phyloP scores from a whole-genome alignment of 208 protist species.

The Novymonas esmeraldas region DNA sequence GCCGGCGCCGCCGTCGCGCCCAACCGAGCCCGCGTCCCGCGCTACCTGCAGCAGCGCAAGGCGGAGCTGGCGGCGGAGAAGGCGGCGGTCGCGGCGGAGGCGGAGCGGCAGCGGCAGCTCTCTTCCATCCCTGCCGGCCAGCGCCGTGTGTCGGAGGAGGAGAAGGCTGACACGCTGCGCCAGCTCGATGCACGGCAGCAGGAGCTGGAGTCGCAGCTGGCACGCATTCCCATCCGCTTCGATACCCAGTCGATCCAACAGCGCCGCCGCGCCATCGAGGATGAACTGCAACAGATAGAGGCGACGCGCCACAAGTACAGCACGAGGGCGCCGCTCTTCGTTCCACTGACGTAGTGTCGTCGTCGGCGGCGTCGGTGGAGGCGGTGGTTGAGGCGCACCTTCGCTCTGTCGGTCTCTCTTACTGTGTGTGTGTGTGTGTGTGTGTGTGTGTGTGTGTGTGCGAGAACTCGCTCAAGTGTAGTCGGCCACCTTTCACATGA shows the following conservation, averaged over 20 bases:
- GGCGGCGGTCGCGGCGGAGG: constrained; percentile 54
- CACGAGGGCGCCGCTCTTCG: constrained; percentile 66
- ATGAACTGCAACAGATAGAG: constrained; percentile 78
- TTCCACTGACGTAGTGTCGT: constrained; percentile 48
- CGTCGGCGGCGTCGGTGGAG: background rate
- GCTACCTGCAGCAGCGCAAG: constrained; percentile 82
- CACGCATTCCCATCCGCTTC: constrained; percentile 84
- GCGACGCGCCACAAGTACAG: constrained; percentile 64
- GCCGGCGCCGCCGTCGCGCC: background rate
- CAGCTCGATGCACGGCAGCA: constrained; percentile 50
- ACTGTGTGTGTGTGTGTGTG: background rate
- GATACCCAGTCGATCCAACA: constrained; percentile 79
- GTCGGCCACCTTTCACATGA: no score
- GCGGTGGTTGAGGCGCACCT: background rate
- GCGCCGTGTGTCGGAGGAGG: constrained; percentile 77
- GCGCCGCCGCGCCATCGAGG: constrained; percentile 62
- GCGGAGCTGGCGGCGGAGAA: constrained; percentile 81
- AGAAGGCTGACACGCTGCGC: constrained; percentile 68
- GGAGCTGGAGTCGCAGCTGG: constrained; percentile 83
- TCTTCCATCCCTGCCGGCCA: constrained; percentile 80
- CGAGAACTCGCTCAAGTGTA: no score
- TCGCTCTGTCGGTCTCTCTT: background rate
- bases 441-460: constrained; percentile 3
- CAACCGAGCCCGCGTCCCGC: constrained; percentile 60
- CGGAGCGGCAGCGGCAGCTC: constrained; percentile 56